A percentile compares a stretch with the other conserved stretches of the same genome.
phyloP scores from a whole-genome alignment of 2,329 filamentous ascomycete genomes.

The Dactylella cylindrospora region DNA sequence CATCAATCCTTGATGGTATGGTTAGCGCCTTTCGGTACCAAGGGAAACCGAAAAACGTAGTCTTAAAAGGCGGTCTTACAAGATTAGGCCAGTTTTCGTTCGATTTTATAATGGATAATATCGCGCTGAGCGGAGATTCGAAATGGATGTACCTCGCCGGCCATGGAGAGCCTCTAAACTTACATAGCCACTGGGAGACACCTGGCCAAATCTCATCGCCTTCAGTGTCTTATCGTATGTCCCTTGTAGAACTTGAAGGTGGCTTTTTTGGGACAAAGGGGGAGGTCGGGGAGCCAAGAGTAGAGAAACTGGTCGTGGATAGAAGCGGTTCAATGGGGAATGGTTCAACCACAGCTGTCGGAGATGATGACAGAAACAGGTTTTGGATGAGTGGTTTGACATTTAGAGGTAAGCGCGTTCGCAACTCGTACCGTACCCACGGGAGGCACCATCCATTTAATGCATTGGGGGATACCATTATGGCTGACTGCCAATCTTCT shows the following conservation, averaged over 20 bases:
- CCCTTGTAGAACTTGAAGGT: slow-evolving; percentile 23
- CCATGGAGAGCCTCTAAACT: slow-evolving; percentile 24
- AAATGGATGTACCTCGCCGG: slow-evolving; percentile 36
- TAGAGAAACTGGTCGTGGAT: slow-evolving; percentile 31
- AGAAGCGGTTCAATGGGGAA: slow-evolving; percentile 21
- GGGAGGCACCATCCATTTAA: too few species aligned
- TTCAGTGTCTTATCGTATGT: slow-evolving; percentile 22
- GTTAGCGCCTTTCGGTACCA: slow-evolving; percentile 24
- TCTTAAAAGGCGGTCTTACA: slow-evolving; percentile 6
- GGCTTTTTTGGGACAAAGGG: slow-evolving; percentile 20
- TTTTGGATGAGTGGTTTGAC: slow-evolving; percentile 28
- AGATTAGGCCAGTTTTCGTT: slow-evolving; percentile 18
- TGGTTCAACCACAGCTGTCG: slow-evolving; percentile 26
- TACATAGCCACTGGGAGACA: slow-evolving; percentile 12
- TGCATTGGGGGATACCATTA: too few species aligned
- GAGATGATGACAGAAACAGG: slow-evolving; percentile 23
- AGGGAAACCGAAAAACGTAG: slow-evolving; percentile 1
- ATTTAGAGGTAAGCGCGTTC: slow-evolving; percentile 8
- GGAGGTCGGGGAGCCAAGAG: slow-evolving; percentile 23
- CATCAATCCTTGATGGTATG: slow-evolving; percentile 20
- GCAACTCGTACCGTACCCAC: too few species aligned
- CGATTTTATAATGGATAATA: slow-evolving; percentile 35
- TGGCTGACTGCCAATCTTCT: background rate
- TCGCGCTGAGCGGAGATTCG: slow-evolving; percentile 16
- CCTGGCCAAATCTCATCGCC: slow-evolving; percentile 10